Base-by-base conservation (phyloP, 2,329 filamentous ascomycete species). In the Apiospora arundinis region DNA sequence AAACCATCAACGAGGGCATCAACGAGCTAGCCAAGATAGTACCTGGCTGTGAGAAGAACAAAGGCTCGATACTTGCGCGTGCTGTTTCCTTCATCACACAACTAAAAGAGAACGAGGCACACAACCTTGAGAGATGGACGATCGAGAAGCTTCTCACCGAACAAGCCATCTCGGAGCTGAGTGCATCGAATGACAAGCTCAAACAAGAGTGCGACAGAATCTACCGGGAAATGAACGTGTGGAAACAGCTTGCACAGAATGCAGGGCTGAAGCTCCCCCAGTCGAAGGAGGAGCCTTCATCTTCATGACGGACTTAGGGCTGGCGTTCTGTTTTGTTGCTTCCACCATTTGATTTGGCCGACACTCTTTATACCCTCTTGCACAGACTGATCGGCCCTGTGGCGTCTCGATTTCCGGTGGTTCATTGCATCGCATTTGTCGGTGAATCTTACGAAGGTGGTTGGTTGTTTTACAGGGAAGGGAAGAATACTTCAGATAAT, bases 1-100 rank as follows among this genome's bases (percentile, higher is more conserved):
- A 99, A 83, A 98, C 96, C 0, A 99, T 99, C 81, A 99, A 99
- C 76, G 96, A 99, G 83, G 96, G 96, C 68, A 99, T 99, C 77
- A 98, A 98, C 79, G 96, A 98, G 82, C 90, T 99, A 42, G 94
- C 95, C 76, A 98, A 98, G 85, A 97, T 99, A 75, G 96, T 99
- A 0, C 96, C 96, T 0, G 95, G 95, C 18, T 98, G 95, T 78
- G 96, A 99, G 83, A 99, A 98, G 87, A 98, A 99, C 86, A 99
- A 99, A 83, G 96, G 96, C 0, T 97, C 95, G 2, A 98, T 99
- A 74, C 86, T 99, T 48, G 93, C 97, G 80, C 93, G 95, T 45
- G 95, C 96, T 0, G 95, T 98, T 12, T 92, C 94, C 74, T 98
- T 97, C 84, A 98, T 99, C 80, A 93, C 91, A 14, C 95, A 98